phyloP scores from a whole-genome alignment of 1,284 basidiomycete species.

The Gymnopus androsaceus region DNA sequence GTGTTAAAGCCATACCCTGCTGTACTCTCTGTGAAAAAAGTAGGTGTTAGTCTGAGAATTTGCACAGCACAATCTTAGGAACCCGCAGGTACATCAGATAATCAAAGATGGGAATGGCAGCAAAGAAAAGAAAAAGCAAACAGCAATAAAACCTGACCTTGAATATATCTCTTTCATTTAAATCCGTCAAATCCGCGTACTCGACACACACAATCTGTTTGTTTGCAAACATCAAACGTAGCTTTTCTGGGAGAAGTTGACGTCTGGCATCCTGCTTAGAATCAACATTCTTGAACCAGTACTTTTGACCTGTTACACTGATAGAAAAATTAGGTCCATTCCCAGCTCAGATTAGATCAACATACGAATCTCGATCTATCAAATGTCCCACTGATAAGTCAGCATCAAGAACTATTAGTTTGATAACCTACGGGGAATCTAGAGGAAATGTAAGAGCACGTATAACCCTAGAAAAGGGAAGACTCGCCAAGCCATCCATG shows the following conservation, averaged over 20 bases:
- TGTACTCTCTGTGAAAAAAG: conserved; percentile 59
- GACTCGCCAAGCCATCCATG: conserved; percentile 66
- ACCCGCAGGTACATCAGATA: too few relatives aligned
- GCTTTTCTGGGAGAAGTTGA: conserved; percentile 49
- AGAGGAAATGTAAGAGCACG: conserved; percentile 1
- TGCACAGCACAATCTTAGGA: too few relatives aligned
- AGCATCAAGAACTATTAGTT: background rate
- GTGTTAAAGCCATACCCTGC: conserved; percentile 74
- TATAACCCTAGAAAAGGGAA: conserved; percentile 1
- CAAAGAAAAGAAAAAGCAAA: background rate
- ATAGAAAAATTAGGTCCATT: background rate
- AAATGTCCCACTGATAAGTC: background rate
- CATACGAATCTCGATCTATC: conserved; percentile 58
- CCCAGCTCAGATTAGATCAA: conserved; percentile 12
- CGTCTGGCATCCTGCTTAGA: conserved; percentile 21
- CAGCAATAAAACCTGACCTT: conserved; percentile 51
- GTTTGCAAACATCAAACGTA: conserved; percentile 54
- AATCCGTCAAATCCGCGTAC: conserved; percentile 60
- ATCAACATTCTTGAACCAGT: conserved; percentile 50
- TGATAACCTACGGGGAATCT: conserved; percentile 8
- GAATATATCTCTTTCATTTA: conserved; percentile 73
- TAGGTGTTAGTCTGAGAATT: background rate
- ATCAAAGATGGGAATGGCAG: too few relatives aligned
- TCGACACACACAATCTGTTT: conserved; percentile 77
- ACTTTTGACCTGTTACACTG: conserved; percentile 47